Base-by-base conservation (phyloP, 305 asterid species). In the Solanum aculeatissimum region DNA sequence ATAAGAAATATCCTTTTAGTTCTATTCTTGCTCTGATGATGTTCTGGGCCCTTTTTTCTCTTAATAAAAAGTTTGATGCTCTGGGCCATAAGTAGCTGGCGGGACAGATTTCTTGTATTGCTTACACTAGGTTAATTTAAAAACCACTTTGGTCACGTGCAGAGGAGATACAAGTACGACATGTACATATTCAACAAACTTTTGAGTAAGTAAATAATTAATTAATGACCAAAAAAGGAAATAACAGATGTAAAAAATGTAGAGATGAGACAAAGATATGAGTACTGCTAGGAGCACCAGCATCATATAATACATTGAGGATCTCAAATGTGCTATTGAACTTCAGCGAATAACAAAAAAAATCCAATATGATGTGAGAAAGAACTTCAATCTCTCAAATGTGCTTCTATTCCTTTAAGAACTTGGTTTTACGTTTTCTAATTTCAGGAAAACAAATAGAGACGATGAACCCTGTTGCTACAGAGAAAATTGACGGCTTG, bases 361-460 rank as follows among this genome's bases (percentile, higher is more conserved):
- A 9, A 23, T 72, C 57, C 57, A 23, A 13, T 72, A 43, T 23
- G 21, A 10, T 14, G 60, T 45, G 60, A 45, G 58, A 72, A 23
- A 74, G 81, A 49, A 16, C 42, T 75, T 49, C 10, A 49, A 47
- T 49, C 43, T 47, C 58, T 75, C 62, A 49, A 49, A 27, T 74
- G 23, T 25, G 60, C 80, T 65, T 25, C 42, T 42, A 49, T 49
- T 49, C 25, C 23, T 75, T 75, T 18, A 25, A 51, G 47, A 18
- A 35, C 60, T 43, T 10, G 45, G 23, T 53, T 25, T 51, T 29
- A 66, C 81, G 75, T 75, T 58, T 55, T 55, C 62, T 75, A 38
- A 82, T 72, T 90, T 83, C 91, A 94, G 95, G 90, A 81, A 83
- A 88, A 85, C 87, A 78, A 82, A 88, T 81, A 62, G 88, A 81